Evolutionary conservation across 148 eudicot genomes (phyloP).

Genomic region (Mesembryanthemum crystallinum): DNA sequence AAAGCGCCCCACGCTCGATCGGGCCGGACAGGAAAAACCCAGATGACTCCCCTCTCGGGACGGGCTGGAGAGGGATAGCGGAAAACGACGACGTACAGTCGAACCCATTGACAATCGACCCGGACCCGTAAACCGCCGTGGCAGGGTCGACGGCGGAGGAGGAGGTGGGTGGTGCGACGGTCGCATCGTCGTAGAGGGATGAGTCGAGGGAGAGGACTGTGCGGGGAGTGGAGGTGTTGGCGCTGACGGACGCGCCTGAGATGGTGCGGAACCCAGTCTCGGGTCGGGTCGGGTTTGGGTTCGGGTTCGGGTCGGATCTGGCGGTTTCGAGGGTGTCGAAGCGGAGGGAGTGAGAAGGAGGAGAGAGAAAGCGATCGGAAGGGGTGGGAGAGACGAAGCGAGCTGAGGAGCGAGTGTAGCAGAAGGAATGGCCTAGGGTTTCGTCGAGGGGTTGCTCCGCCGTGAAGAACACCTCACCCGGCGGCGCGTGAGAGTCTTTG

Average conservation of each 20-base stretch:
- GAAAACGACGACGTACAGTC: constrained; percentile 81
- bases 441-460: constrained; percentile 32
- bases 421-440: constrained; percentile 95
- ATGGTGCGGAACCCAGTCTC: constrained; percentile 63
- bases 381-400: constrained; percentile 77
- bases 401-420: constrained; percentile 84
- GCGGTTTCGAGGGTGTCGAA: constrained; percentile 30
- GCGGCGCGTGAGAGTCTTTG: not conserved
- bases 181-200: not conserved
- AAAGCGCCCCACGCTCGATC: constrained; percentile 86
- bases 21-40: constrained; percentile 88
- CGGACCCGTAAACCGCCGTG: constrained; percentile 30
- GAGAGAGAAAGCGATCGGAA: constrained; percentile 87
- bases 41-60: constrained; percentile 57
- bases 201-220: constrained; percentile 50
- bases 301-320: constrained; percentile 32
- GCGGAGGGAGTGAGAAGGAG: constrained; percentile 66
- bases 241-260: constrained; percentile 88
- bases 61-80: constrained; percentile 74
- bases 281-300: constrained; percentile 37
- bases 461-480: constrained; percentile 1
- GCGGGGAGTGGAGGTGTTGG: constrained; percentile 76
- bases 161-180: constrained; percentile 38
- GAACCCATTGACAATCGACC: constrained; percentile 64
- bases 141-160: constrained; percentile 23